Conservation (phyloP, 257 asterid species). For the Solanum microdontum region DNA sequence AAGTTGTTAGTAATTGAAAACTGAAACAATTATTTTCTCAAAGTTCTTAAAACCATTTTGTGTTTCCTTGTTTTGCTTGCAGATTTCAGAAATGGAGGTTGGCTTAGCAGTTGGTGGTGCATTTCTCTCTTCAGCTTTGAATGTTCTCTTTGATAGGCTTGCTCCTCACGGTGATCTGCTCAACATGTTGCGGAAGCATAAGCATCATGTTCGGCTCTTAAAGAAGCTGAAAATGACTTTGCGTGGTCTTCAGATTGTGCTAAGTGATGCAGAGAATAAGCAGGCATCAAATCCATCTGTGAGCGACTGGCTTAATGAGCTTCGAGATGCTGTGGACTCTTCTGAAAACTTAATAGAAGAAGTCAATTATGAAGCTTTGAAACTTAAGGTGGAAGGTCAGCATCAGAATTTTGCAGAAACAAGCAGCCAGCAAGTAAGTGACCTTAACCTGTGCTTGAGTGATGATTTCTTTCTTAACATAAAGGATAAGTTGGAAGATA, state of each 20-base stretch:
- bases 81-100: not conserved
- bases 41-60: not conserved
- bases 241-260: not conserved
- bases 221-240: not conserved
- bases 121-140: not conserved
- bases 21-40: not conserved
- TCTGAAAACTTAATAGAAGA: not conserved
- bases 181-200: not conserved
- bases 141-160: conserved; percentile 1
- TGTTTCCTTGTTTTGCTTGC: not conserved
- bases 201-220: not conserved
- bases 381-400: not conserved
- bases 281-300: not conserved
- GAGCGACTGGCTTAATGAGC: not conserved
- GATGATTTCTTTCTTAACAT: too few species aligned
- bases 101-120: not conserved
- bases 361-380: not conserved
- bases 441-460: too few species aligned
- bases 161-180: not conserved
- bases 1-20: not conserved
- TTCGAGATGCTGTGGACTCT: not conserved
- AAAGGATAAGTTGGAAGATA: too few species aligned
- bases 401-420: not conserved
- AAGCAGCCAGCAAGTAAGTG: not conserved
- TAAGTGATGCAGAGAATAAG: conserved; percentile 10